Percentiles rank a stretch among this genome's conserved stretches.
These are phyloP conservation scores for Fragaria iinumae DNA, from an alignment of 306 rosid species.

Conservation along the genomic window DNA sequence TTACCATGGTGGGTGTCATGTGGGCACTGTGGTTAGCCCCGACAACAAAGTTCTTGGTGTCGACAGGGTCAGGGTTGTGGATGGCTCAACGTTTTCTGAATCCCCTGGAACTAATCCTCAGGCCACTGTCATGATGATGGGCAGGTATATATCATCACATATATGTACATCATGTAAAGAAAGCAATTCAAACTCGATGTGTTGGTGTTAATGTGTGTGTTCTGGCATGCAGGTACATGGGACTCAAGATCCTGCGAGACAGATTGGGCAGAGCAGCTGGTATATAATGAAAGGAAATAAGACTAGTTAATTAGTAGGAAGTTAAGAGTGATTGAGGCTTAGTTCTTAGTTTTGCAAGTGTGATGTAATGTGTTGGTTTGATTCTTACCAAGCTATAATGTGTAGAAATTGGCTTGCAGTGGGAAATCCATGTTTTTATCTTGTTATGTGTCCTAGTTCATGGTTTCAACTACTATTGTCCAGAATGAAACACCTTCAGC, in stretches of 20 bases:
- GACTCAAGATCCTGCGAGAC: slow-evolving; percentile 71
- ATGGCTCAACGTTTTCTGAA: slow-evolving; percentile 71
- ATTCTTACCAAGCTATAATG: slow-evolving; percentile 36
- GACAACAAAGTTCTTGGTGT: slow-evolving; percentile 72
- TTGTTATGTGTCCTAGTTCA: neutral
- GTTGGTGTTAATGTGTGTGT: slow-evolving; percentile 5
- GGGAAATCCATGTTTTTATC: neutral
- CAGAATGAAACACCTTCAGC: neutral
- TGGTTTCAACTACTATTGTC: neutral
- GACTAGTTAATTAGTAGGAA: slow-evolving; percentile 14
- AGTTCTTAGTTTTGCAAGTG: slow-evolving; percentile 26
- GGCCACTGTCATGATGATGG: slow-evolving; percentile 96
- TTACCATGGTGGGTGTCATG: slow-evolving; percentile 93
- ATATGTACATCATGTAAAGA: neutral
- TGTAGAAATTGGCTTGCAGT: slow-evolving; percentile 25
- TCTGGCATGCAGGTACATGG: slow-evolving; percentile 79
- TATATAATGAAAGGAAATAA: slow-evolving; percentile 35
- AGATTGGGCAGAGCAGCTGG: slow-evolving; percentile 66
- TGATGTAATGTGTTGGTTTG: slow-evolving; percentile 30
- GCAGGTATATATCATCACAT: slow-evolving; percentile 49
- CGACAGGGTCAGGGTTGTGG: slow-evolving; percentile 64
- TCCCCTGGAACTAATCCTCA: slow-evolving; percentile 99
- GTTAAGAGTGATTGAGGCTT: slow-evolving; percentile 22
- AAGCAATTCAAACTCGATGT: neutral
- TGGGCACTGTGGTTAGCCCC: slow-evolving; percentile 64